Evolutionary conservation across 441 rosid genomes (phyloP), one percentile per base, ranked within the genome.

Genomic region (Lepidium campestre): DNA sequence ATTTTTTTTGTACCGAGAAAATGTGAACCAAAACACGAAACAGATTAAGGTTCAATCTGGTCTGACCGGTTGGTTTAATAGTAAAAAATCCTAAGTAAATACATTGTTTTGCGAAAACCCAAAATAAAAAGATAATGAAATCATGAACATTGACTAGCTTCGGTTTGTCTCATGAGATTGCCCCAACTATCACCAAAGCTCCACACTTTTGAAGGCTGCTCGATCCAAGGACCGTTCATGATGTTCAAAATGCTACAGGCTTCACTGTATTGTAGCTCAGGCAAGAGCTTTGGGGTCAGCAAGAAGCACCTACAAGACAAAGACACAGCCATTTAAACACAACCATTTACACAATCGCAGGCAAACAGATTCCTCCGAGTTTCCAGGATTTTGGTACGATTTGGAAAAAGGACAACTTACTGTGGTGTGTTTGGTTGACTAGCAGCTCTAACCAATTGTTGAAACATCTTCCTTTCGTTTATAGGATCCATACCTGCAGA

Each of bases 401-500:
- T 10, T 13, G 4, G 6, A 29, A 6, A 10, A 52, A 19, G 15
- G 25, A 37, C 15, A 3, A 40, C 71, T 82, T 85, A 94, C 99
- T 94, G 99, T 25, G 99, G 98, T 52, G 99, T 94, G 73, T 85
- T 88, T 3, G 83, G 90, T 76, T 91, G 97, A 70, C 94, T 94
- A 44, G 99, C 94, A 66, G 97, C 97, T 82, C 94, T 86, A 44
- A 91, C 99, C 71, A 94, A 73, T 55, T 94, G 98, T 78, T 91
- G 98, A 81, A 94, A 91, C 99, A 94, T 94, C 81, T 94, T 94
- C 65, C 99, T 83, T 78, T 94, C 98, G 52, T 94, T 94, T 71
- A 91, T 78, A 6, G 97, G 98, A 74, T 94, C 98, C 99, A 94
- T 94, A 72, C 97, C 98, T 94, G 85, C 41, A 69, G 11, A 39